phyloP scores from a whole-genome alignment of 352 stramenopile species.

The Globisporangium parvum region DNA sequence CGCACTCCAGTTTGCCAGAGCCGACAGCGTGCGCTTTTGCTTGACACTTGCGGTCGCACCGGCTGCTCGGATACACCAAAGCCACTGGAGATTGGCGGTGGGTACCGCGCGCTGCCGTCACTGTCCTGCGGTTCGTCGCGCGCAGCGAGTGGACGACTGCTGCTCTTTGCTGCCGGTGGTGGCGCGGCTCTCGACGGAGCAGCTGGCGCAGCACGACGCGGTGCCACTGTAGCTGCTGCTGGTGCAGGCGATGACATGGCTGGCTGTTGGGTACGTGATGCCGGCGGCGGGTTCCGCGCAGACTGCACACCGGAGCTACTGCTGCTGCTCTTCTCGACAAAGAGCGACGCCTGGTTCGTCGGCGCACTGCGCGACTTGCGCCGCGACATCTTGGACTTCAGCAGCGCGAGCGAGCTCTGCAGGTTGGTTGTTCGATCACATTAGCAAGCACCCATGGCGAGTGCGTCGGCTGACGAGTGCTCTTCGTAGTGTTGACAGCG shows the following conservation, averaged over 20 bases:
- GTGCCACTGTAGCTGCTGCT: slow-evolving; percentile 1
- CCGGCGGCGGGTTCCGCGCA: slow-evolving; percentile 6
- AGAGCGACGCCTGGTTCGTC: slow-evolving; percentile 63
- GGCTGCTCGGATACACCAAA: slow-evolving; percentile 28
- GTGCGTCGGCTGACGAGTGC: not conserved
- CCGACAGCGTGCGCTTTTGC: too few species aligned
- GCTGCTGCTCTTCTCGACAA: slow-evolving; percentile 32
- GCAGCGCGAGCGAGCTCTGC: slow-evolving; percentile 62
- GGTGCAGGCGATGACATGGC: not conserved
- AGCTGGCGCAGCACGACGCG: slow-evolving; percentile 6
- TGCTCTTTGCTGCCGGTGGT: slow-evolving; percentile 8
- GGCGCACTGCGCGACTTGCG: slow-evolving; percentile 64
- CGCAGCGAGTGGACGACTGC: slow-evolving; percentile 15
- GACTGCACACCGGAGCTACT: slow-evolving; percentile 17
- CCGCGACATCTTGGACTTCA: slow-evolving; percentile 81
- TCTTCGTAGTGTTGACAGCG: too few species aligned
- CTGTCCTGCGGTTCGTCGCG: slow-evolving; percentile 26
- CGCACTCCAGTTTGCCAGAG: too few species aligned
- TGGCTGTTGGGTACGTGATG: slow-evolving; percentile 6
- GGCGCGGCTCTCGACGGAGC: slow-evolving; percentile 4
- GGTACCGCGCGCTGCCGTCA: slow-evolving; percentile 13
- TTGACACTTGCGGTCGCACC: slow-evolving; percentile 14
- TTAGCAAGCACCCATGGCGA: not conserved
- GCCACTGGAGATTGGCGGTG: slow-evolving; percentile 34
- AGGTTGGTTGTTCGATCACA: not conserved